Conservation (phyloP, 768 basidiomycete species). For the Leucosporidium creatinivorum region DNA sequence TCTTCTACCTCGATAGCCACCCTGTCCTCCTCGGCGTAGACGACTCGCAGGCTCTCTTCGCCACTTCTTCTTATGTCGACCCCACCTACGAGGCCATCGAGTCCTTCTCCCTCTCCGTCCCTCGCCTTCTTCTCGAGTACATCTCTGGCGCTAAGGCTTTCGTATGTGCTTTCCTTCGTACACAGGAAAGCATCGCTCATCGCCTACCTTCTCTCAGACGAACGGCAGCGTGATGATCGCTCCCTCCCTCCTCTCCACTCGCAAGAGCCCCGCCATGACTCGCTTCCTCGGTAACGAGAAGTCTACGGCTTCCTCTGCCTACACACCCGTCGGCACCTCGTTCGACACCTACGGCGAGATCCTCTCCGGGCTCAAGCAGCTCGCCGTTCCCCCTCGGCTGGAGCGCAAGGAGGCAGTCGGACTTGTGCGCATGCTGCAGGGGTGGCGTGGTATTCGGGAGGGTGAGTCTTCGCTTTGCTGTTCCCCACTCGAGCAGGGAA, state of each 20-base stretch:
- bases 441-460: slow-evolving; percentile 15
- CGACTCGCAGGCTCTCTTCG: slow-evolving; percentile 24
- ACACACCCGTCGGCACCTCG: not conserved
- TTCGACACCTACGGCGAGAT: slow-evolving; percentile 1
- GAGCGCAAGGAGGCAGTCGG: slow-evolving; percentile 22
- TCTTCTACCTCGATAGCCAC: not conserved
- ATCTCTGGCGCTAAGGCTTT: slow-evolving; percentile 18
- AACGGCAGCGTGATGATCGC: slow-evolving; percentile 19
- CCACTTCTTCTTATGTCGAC: slow-evolving; percentile 17
- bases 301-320: not conserved
- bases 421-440: slow-evolving; percentile 17
- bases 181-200: not conserved
- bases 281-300: slow-evolving; percentile 8
- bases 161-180: not conserved
- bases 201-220: not conserved
- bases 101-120: slow-evolving; percentile 24
- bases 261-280: slow-evolving; percentile 8
- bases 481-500: not conserved
- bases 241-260: not conserved
- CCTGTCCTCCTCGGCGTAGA: slow-evolving; percentile 30
- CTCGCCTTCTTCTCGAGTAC: slow-evolving; percentile 27
- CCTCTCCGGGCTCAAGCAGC: not conserved
- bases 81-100: slow-evolving; percentile 27
- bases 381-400: slow-evolving; percentile 11
- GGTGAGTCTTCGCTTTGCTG: slow-evolving; percentile 2